A percentile compares a stretch with the other conserved stretches of the same genome.
Evolutionary conservation across 2,329 filamentous ascomycete species (phyloP).

Genomic region (Cytospora piceae): DNA sequence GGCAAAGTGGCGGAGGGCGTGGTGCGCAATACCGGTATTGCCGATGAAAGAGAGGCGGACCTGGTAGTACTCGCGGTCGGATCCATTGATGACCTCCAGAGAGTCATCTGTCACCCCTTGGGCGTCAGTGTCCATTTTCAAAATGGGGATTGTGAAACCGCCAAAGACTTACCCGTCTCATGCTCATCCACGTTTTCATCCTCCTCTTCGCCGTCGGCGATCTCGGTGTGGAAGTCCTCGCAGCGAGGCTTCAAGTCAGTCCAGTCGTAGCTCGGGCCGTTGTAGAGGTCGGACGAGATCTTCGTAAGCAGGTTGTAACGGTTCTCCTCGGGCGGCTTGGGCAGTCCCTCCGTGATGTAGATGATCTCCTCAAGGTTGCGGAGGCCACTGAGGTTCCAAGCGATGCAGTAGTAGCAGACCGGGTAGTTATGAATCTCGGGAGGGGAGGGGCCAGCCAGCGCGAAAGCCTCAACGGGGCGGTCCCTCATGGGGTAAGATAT

Average conservation of each 20-base stretch:
- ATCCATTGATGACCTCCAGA: background rate
- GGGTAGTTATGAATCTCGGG: fast-evolving
- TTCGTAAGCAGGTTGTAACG: background rate
- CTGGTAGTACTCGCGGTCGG: background rate
- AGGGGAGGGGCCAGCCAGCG: background rate
- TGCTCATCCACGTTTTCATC: background rate
- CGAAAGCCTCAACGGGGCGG: background rate
- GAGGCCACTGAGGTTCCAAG: background rate
- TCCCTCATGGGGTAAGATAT: background rate
- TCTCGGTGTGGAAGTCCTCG: background rate
- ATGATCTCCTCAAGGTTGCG: background rate
- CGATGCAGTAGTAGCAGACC: background rate
- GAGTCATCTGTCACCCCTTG: background rate
- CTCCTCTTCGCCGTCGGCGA: background rate
- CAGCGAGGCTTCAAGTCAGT: background rate
- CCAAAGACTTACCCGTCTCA: background rate
- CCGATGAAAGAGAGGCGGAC: background rate
- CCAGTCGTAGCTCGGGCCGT: background rate
- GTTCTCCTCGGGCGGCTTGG: background rate
- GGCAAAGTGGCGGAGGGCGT: background rate
- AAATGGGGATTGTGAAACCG: background rate
- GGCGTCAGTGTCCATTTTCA: background rate
- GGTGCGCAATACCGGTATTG: background rate
- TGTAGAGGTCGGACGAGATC: background rate
- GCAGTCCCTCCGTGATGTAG: background rate